Conservation (phyloP, 2,329 filamentous ascomycete genomes). For the Botrytis tulipae region DNA sequence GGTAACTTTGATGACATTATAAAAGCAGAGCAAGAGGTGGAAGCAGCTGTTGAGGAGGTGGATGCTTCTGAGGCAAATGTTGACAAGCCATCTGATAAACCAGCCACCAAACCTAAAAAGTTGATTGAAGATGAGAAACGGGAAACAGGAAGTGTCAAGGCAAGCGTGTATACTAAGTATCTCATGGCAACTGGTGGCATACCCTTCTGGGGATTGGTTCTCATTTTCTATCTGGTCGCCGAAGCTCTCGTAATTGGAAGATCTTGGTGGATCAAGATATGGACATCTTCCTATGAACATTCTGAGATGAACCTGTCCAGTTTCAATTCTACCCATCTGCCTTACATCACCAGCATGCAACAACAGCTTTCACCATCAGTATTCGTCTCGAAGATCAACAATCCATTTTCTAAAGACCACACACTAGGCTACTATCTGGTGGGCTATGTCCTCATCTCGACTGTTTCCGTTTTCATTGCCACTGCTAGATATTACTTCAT, state of each 20-base stretch:
- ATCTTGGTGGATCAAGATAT: constrained; percentile 62
- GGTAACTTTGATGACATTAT: constrained; percentile 57
- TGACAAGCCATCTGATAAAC: constrained; percentile 45
- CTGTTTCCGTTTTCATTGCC: constrained; percentile 51
- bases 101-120: constrained; percentile 47
- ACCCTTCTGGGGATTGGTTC: constrained; percentile 56
- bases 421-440: constrained; percentile 57
- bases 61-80: constrained; percentile 45
- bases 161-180: constrained; percentile 64
- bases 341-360: constrained; percentile 20
- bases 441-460: constrained; percentile 62
- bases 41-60: constrained; percentile 49
- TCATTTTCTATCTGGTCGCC: constrained; percentile 50
- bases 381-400: constrained; percentile 7
- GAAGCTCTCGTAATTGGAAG: constrained; percentile 41
- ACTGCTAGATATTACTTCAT: constrained; percentile 55
- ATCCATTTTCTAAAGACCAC: constrained; percentile 14
- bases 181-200: constrained; percentile 62
- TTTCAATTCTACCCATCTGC: constrained; percentile 17
- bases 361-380: constrained; percentile 41
- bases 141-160: constrained; percentile 66
- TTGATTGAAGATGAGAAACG: constrained; percentile 72
- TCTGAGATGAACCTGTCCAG: constrained; percentile 20
- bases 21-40: constrained; percentile 49
- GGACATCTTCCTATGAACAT: constrained; percentile 50